Evolutionary conservation across 2,329 filamentous ascomycete species (phyloP).

Genomic region (Penicillium sp.): DNA sequence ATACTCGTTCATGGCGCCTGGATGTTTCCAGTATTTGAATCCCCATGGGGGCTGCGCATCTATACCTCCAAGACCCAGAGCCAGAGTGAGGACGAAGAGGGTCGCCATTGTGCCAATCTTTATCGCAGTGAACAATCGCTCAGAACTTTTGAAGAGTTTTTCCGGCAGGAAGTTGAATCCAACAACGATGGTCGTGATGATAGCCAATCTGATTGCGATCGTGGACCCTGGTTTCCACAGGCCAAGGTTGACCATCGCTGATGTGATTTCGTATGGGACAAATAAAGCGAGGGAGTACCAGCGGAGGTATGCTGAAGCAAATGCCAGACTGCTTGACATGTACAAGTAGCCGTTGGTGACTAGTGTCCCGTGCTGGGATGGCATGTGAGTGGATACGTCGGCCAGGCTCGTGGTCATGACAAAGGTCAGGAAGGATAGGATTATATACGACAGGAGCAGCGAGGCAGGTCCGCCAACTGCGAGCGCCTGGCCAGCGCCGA

Average conservation of each 20-base stretch:
- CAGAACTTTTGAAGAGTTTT: conserved; percentile 49
- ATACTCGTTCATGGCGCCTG: conserved; percentile 52
- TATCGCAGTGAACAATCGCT: conserved; percentile 51
- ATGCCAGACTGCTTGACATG: conserved; percentile 39
- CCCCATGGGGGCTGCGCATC: conserved; percentile 50
- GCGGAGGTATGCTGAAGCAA: conserved; percentile 44
- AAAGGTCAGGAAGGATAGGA: conserved; percentile 49
- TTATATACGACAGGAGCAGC: conserved; percentile 53
- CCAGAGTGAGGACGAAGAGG: conserved; percentile 51
- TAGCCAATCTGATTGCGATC: conserved; percentile 48
- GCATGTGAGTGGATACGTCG: conserved; percentile 42
- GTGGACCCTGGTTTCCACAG: conserved; percentile 53
- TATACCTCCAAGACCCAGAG: conserved; percentile 54
- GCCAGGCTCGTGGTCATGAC: conserved; percentile 49
- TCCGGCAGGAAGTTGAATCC: conserved; percentile 51
- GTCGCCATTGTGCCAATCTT: conserved; percentile 53
- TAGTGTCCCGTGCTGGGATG: conserved; percentile 40
- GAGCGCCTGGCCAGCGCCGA: conserved; percentile 55
- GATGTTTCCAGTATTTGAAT: conserved; percentile 52
- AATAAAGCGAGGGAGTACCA: conserved; percentile 50
- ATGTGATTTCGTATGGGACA: conserved; percentile 61
- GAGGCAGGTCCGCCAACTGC: conserved; percentile 54
- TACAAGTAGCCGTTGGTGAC: conserved; percentile 44
- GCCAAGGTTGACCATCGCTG: conserved; percentile 63
- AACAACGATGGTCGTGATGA: conserved; percentile 60